Conservation (phyloP, 2,329 filamentous ascomycete species). For the Colletotrichum sp. region DNA sequence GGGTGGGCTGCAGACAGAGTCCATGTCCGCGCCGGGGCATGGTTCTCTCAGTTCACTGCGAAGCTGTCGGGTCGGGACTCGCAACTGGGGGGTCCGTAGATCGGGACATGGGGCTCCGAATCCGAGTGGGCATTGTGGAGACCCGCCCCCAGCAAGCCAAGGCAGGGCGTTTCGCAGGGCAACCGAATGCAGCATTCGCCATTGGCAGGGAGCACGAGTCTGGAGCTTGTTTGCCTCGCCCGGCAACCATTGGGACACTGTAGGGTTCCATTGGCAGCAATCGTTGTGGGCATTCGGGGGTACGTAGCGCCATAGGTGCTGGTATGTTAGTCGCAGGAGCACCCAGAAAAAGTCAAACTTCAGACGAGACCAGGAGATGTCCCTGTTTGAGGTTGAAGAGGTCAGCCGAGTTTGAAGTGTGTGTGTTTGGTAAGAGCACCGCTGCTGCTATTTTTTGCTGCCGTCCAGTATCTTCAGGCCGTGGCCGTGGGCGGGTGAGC, state of each 20-base stretch:
- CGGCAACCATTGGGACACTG: background rate
- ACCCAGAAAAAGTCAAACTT: background rate
- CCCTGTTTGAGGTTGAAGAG: background rate
- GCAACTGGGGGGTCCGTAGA: conserved; percentile 12
- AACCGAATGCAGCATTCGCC: conserved; percentile 12
- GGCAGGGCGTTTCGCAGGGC: conserved; percentile 16
- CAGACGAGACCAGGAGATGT: background rate
- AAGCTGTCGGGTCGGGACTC: background rate
- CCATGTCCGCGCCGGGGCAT: background rate
- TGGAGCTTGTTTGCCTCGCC: conserved; percentile 1
- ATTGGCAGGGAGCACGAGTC: background rate
- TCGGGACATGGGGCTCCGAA: conserved; percentile 11
- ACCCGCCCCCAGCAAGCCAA: conserved; percentile 6
- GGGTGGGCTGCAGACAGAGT: background rate
- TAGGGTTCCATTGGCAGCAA: background rate
- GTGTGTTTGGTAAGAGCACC: background rate
- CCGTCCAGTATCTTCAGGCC: background rate
- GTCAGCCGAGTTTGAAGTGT: background rate
- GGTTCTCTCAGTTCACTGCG: background rate
- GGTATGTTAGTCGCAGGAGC: background rate
- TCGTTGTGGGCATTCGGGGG: background rate
- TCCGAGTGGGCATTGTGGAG: conserved; percentile 5
- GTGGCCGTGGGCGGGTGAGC: background rate
- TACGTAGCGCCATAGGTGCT: background rate
- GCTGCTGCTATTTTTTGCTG: background rate